Evolutionary conservation across 2,329 filamentous ascomycete genomes (phyloP), one percentile per base, ranked within the genome.

Genomic region (Sclerotinia subarctica): DNA sequence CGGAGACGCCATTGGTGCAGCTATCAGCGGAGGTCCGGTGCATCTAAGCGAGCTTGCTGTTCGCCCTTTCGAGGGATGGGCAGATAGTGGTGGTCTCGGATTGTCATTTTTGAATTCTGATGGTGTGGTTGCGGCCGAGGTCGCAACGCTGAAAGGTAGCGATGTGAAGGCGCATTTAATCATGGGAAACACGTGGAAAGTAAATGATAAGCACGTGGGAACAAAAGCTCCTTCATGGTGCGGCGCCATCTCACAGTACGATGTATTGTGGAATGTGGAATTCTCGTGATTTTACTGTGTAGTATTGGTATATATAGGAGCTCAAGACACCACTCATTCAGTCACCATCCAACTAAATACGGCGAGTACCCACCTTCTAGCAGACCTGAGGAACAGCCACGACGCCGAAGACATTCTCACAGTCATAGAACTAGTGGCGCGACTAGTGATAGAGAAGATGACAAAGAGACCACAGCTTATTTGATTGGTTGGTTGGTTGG

Each of bases 341-440:
- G 65, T 53, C 49, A 63, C 21, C 56, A 67, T 19, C 35, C 65
- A 26, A 53, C n/a, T 11, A 42, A 46, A 35, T 35, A 53, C 24
- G 65, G 54, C 19, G 65, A 67, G 10, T 67, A 67, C 24, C 65
- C 58, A 21, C 35, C 42, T 62, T 67, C 65, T 6, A 67, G 65
- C 35, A 62, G 57, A 63, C 56, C 57, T 8, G 65, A 67, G 24
- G 65, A 67, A 21, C 24, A 53, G 19, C n/a, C 65, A 29, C 47
- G 56, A 32, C 65, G 65, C 44, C 56, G 65, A 35, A 67, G 65
- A 47, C 65, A 67, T 63, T 67, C 65, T 13, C 65, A 67, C 24
- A 42, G 57, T 29, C 65, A 67, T 5, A 67, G 51, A 35, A 38
- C 46, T 5, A 49, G 49, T 46, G 26, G 17, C 24, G 47, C 13